Base-by-base conservation (phyloP, 441 rosid species). In the Arabidopsis lyrata region DNA sequence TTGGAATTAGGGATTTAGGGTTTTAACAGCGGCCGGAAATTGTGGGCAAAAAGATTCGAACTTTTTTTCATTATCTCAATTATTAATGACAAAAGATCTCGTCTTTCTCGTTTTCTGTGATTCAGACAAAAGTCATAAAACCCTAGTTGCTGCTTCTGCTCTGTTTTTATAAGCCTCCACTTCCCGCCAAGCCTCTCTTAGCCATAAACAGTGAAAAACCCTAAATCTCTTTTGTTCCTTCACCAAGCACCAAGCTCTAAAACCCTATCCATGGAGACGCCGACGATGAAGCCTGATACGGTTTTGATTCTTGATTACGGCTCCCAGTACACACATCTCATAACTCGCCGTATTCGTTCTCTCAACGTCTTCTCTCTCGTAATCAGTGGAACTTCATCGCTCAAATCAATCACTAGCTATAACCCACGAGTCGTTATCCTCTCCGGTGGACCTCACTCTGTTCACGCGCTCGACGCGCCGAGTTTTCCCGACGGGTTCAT, bases 371-470 rank as follows among this genome's bases (percentile, higher is more conserved):
- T 92, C 80, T 90, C 99, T 50, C 92, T 91, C 67, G 94, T 95
- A 78, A 81, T 95, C 77, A 83, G 85, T 18, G 97, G 97, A 75
- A 90, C 99, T 15, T 85, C 93, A 7, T 70, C 94, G 8, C 89
- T 95, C 72, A 73, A 82, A 7, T 27, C 87, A 64, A 88, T 95
- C 77, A 73, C 82, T n/a, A 77, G 78, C 55, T 85, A 77, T 60
- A 85, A 82, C 75, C 99, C 98, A 4, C 81, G 81, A 42, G 90
- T 89, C 34, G 90, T 91, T 39, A 86, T 95, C 73, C 97, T 95
- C 83, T 95, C 98, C 47, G 99, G 99, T 1, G 96, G 98, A 0
- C 99, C 97, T 5, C 98, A 91, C 82, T 95, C 98, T 5, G 95
- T 92, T 42, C 98, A 93, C 73, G 62, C 87, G 5, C 72, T 61